Conservation (phyloP, 768 basidiomycete genomes). For the Boletus sensibilis region DNA sequence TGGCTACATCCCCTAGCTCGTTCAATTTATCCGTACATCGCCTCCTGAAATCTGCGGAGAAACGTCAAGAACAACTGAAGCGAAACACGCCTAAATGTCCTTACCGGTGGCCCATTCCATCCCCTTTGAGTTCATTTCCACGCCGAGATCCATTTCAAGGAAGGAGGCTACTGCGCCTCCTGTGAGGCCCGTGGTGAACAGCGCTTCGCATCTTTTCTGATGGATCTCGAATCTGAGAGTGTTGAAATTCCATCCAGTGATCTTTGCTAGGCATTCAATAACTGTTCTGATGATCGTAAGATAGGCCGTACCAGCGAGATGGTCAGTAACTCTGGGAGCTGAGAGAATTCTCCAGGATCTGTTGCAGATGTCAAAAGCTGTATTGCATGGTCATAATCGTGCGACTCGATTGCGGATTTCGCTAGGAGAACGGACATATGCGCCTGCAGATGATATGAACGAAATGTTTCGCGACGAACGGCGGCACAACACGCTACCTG, state of each 20-base stretch:
- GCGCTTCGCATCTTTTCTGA: conserved; percentile 6
- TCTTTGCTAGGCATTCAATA: conserved; percentile 5
- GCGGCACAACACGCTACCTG: conserved; percentile 2
- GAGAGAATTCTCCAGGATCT: background rate
- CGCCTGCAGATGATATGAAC: background rate
- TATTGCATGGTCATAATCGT: conserved; percentile 6
- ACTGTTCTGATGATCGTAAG: background rate
- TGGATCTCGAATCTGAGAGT: conserved; percentile 6
- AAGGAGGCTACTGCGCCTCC: conserved; percentile 4
- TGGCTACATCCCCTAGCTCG: conserved; percentile 6
- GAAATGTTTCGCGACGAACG: background rate
- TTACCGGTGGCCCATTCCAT: conserved; percentile 9
- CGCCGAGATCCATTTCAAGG: background rate
- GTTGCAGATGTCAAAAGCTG: conserved; percentile 5
- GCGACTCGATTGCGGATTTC: conserved; percentile 7
- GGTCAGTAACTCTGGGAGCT: conserved; percentile 12
- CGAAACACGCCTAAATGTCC: background rate
- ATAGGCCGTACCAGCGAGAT: conserved; percentile 11
- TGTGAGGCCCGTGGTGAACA: conserved; percentile 1
- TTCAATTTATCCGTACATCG: conserved; percentile 11
- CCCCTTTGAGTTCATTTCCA: background rate
- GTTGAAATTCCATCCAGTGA: conserved; percentile 18
- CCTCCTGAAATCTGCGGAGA: conserved; percentile 4
- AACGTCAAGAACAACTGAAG: background rate
- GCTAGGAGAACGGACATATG: conserved; percentile 16